A percentile compares a stretch with the other conserved stretches of the same genome.
phyloP scores from a whole-genome alignment of 345 rosid genomes.

The Clarkia xantiana region DNA sequence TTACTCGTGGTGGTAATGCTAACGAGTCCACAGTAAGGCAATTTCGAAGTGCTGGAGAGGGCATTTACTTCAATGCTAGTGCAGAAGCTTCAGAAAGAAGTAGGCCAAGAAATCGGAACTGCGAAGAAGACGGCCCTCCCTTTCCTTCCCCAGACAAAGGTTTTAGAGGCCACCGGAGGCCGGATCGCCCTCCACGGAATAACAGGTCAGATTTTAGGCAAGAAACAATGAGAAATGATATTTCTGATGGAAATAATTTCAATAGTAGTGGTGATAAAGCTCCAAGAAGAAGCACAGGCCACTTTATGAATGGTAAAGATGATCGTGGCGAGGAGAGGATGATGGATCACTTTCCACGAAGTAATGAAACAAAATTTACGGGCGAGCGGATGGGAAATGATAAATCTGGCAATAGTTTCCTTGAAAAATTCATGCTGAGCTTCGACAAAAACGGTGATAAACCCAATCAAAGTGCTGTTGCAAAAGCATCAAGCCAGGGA shows the following conservation, averaged over 20 bases:
- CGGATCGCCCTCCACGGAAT: background rate
- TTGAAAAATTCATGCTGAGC: constrained; percentile 52
- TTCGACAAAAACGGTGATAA: constrained; percentile 20
- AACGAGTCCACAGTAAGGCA: background rate
- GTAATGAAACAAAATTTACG: background rate
- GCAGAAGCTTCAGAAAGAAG: background rate
- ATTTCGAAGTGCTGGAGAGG: constrained; percentile 3
- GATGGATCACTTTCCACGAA: background rate
- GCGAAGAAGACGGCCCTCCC: constrained; percentile 16
- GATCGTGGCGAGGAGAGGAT: no score
- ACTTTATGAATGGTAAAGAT: no score
- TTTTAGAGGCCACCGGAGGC: constrained; percentile 30
- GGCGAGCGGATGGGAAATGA: constrained; percentile 13
- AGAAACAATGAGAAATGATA: constrained; percentile 15
- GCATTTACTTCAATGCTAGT: background rate
- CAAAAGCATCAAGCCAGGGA: constrained; percentile 1
- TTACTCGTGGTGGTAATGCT: background rate
- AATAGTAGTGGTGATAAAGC: no score
- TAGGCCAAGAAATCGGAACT: background rate
- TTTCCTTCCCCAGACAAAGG: constrained; percentile 48
- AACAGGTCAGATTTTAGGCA: constrained; percentile 2
- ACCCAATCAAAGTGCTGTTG: background rate
- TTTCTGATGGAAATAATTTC: constrained; percentile 17
- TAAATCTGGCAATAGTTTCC: constrained; percentile 40
- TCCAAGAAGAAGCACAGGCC: no score